Evolutionary conservation across 257 asterid genomes (phyloP), one percentile per base, ranked within the genome.

Genomic region (Mitragyna speciosa): DNA sequence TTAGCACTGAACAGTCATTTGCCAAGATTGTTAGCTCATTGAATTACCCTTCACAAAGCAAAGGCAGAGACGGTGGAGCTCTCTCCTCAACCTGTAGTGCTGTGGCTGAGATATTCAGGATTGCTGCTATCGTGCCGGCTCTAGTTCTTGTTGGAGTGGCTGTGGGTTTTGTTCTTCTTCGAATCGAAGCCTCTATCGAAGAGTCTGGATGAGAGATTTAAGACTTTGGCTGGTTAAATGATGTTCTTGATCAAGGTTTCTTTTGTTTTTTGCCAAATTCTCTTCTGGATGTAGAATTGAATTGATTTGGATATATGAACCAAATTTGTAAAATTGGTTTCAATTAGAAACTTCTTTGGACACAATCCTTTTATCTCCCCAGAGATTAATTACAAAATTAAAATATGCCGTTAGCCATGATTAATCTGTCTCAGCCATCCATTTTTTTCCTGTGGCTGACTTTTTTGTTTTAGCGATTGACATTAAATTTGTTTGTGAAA

Each of bases 111-210:
- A 95, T 95, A 64, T 95, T 92, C 87, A 89, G 45, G 81, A 93
- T 95, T 77, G 94, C 97, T 4, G 90, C 97, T 43, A 87, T 95
- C 74, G 83, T 95, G 65, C 75, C 78, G 10, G 98, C 76, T 16
- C 85, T 93, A 12, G 90, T 86, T 76, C 94, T 95, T 30, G 82
- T 92, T 70, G 99, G 99, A 14, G 99, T 95, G 4, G 97, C 99
- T 0, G 91, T 92, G 52, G 98, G 99, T 30, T 95, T 95, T 81
- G 92, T 88, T 69, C 96, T 95, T 49, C 99, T 95, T 41, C 94
- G 98, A 52, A 26, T 95, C 56, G 99, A 95, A 84, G 92, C 93
- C 1, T 8, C 79, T 2, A 80, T 92, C 17, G 99, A 95, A 87
- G 97, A 93, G 75, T 20, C 89, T 59, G 96, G 90, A 81, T 88